A percentile compares a stretch with the other conserved stretches of the same genome.
phyloP scores from a whole-genome alignment of 345 rosid genomes.

The Laguncularia racemosa region DNA sequence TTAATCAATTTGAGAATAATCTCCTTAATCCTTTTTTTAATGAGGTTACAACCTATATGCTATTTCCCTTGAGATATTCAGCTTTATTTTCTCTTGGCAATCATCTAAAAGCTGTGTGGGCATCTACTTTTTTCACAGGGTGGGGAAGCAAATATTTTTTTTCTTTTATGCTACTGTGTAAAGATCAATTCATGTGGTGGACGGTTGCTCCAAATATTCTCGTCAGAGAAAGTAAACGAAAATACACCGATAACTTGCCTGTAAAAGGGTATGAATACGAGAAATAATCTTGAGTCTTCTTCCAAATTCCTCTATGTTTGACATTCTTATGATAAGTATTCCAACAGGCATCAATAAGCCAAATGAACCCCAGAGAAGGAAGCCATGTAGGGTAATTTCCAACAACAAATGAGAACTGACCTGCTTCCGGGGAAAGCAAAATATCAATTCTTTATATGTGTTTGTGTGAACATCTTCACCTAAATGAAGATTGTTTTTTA shows the following conservation, averaged over 20 bases:
- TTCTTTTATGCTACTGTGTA: no score
- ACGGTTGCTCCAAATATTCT: no score
- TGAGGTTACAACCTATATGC: no score
- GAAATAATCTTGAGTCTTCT: constrained; percentile 41
- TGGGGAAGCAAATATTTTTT: no score
- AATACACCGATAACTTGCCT: constrained; percentile 35
- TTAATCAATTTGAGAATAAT: not conserved
- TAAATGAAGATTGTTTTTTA: no score
- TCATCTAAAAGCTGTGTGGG: constrained; percentile 6
- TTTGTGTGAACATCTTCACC: no score
- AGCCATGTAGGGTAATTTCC: constrained; percentile 63
- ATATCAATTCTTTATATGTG: not conserved
- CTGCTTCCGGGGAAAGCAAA: constrained; percentile 16
- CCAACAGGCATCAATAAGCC: constrained; percentile 84
- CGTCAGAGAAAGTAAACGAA: not conserved
- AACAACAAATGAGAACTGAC: constrained; percentile 38
- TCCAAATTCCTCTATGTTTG: constrained; percentile 45
- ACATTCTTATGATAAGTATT: constrained; percentile 61
- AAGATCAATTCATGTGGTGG: no score
- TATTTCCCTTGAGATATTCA: no score
- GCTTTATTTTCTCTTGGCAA: not conserved
- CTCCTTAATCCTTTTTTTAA: no score
- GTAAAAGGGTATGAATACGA: constrained; percentile 62
- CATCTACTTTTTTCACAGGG: not conserved
- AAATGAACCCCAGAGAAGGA: constrained; percentile 81